Conservation (phyloP, 106 monocot genomes). For the Acorus calamus region DNA sequence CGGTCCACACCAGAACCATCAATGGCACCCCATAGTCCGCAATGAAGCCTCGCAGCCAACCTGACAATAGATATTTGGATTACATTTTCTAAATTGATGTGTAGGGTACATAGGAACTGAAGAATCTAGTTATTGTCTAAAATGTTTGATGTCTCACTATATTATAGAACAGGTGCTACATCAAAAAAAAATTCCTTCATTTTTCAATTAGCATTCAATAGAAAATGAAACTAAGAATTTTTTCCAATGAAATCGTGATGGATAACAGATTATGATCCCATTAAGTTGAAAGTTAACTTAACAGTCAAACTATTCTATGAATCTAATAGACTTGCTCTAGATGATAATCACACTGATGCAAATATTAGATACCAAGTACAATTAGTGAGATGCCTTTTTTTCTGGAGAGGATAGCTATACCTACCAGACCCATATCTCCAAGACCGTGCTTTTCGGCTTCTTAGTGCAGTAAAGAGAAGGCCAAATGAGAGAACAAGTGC, state of each 20-base stretch:
- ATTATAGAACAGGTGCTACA: no score
- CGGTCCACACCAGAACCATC: conserved; percentile 81
- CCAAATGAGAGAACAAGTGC: conserved; percentile 80
- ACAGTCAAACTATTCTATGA: no score
- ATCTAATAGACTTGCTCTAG: no score
- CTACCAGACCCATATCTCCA: conserved; percentile 83
- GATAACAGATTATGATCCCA: no score
- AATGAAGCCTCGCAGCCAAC: conserved; percentile 56
- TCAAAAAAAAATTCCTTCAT: no score
- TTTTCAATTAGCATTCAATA: no score
- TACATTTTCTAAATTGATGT: no score
- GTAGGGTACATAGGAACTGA: background rate
- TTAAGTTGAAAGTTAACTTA: no score
- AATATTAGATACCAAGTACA: background rate
- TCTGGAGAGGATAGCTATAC: background rate
- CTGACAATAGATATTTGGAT: conserved; percentile 14
- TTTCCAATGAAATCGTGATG: no score
- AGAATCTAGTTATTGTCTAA: background rate
- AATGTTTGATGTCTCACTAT: no score
- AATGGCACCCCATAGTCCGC: conserved; percentile 80
- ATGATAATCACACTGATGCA: background rate
- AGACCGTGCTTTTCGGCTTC: conserved; percentile 70
- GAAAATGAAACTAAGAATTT: no score
- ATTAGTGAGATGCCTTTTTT: no score
- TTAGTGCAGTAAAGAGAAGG: conserved; percentile 58